Evolutionary conservation across 805 yeast species (phyloP), one percentile per base, ranked within the genome.

Genomic region (Starmerella gropengiesseri): DNA sequence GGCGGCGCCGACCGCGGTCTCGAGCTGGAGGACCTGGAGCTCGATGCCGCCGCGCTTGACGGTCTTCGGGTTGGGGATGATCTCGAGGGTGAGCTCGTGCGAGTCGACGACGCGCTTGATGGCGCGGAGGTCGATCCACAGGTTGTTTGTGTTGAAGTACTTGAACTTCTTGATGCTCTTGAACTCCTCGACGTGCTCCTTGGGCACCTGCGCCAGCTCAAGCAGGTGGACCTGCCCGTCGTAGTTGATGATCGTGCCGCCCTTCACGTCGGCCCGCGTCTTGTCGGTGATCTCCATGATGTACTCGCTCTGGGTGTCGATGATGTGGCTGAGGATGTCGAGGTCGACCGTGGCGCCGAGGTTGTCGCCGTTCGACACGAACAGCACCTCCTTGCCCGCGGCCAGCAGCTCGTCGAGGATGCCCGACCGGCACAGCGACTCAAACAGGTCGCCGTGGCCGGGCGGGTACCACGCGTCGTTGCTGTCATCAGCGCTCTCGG

Each of bases 1-100:
- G 37, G 97, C 97, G 30, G 98, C 97, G 71, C 98, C 98, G 55
- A 85, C 95, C 22, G 98, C 98, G 39, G 98, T 91, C 71, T 91
- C 98, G 60, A 91, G 77, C 69, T 89, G 98, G 59, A 89, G 68
- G 40, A 89, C 96, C 59, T 80, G 78, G 54, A 81, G 71, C 53
- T 87, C 95, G 40, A 70, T 67, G 53, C 75, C 75, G 46, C 94
- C 94, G 54, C 73, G 73, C 41, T 77, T 72, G 60, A 91, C 78
- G 40, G 91, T 69, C 69, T 91, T 91, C 55, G 72, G 74, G 69
- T 91, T 91, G 61, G 98, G 97, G 66, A 91, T 91, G 63, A 91
- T 91, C 68, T 91, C 98, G 69, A 83, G 75, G 60, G 80, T 75
- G 56, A 91, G 74, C 49, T 81, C 77, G 62, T 83, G 79, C 48